phyloP scores from a whole-genome alignment of 768 basidiomycete genomes.

The Tylopilus intermedius region DNA sequence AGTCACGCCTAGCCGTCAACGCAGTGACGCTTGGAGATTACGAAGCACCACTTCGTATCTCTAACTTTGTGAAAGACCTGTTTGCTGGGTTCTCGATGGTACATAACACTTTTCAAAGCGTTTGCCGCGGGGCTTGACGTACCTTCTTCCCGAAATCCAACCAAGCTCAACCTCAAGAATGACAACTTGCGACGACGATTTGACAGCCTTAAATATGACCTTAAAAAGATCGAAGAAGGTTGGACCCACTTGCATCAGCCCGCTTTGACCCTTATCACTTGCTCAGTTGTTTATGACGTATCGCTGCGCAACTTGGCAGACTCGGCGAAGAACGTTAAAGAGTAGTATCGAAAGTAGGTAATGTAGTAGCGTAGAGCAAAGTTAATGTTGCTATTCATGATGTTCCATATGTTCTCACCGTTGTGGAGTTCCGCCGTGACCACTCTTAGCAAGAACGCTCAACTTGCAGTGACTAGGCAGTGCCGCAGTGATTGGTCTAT shows the following conservation, averaged over 20 bases:
- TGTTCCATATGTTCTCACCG: background rate
- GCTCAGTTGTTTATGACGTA: slow-evolving; percentile 77
- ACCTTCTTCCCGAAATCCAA: slow-evolving; percentile 1
- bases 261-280: background rate
- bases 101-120: background rate
- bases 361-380: background rate
- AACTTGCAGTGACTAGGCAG: background rate
- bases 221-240: slow-evolving; percentile 90
- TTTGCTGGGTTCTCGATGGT: slow-evolving; percentile 86
- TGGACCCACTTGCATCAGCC: slow-evolving; percentile 11
- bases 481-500: background rate
- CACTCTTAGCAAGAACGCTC: slow-evolving; percentile 1
- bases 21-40: slow-evolving; percentile 79
- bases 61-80: slow-evolving; percentile 72
- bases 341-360: background rate
- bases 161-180: slow-evolving; percentile 77
- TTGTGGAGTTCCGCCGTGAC: slow-evolving; percentile 20
- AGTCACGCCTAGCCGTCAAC: slow-evolving; percentile 80
- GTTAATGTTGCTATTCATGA: background rate
- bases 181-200: slow-evolving; percentile 70
- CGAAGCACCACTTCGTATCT: slow-evolving; percentile 73
- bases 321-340: slow-evolving; percentile 13
- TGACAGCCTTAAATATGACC: slow-evolving; percentile 80
- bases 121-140: slow-evolving; percentile 4
- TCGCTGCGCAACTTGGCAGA: slow-evolving; percentile 63